Conservation (phyloP, 2,329 filamentous ascomycete genomes). For the Spiromastix sp. region DNA sequence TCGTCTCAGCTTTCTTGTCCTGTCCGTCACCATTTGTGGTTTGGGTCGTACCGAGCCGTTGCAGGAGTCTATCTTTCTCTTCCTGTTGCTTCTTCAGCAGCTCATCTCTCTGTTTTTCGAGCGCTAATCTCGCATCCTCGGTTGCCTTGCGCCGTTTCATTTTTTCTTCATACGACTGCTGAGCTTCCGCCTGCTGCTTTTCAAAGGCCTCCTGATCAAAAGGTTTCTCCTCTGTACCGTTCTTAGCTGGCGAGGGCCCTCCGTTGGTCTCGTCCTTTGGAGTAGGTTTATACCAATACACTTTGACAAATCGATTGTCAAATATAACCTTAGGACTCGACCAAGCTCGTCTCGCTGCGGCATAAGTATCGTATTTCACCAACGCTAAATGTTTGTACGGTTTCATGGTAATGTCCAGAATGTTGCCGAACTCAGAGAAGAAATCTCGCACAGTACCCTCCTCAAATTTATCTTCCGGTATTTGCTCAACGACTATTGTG, state of each 20-base stretch:
- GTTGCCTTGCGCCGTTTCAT: conserved; percentile 42
- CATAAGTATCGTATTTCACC: conserved; percentile 43
- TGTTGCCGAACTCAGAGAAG: conserved; percentile 48
- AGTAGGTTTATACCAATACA: conserved; percentile 49
- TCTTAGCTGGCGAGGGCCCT: conserved; percentile 6
- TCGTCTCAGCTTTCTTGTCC: conserved; percentile 11
- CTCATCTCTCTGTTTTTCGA: conserved; percentile 43
- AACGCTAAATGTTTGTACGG: conserved; percentile 44
- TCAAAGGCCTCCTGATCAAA: conserved; percentile 45
- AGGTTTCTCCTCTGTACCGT: conserved; percentile 26
- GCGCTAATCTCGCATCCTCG: conserved; percentile 38
- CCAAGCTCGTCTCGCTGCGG: conserved; percentile 44
- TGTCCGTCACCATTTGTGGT: conserved; percentile 21
- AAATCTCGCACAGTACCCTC: conserved; percentile 45
- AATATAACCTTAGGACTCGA: conserved; percentile 53
- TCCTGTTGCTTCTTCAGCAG: conserved; percentile 45
- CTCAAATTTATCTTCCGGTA: conserved; percentile 47
- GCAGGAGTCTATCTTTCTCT: conserved; percentile 41
- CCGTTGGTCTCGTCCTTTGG: conserved; percentile 22
- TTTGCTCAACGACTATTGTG: conserved; percentile 51
- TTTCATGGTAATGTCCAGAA: conserved; percentile 46
- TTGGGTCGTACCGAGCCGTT: conserved; percentile 36
- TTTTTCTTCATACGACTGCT: conserved; percentile 46
- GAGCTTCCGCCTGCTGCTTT: conserved; percentile 46
- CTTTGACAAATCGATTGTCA: conserved; percentile 55